A percentile compares a stretch with the other conserved stretches of the same genome.
Conservation (phyloP, 176 grass and related monocot genomes). For the Eragrostis curvula region DNA sequence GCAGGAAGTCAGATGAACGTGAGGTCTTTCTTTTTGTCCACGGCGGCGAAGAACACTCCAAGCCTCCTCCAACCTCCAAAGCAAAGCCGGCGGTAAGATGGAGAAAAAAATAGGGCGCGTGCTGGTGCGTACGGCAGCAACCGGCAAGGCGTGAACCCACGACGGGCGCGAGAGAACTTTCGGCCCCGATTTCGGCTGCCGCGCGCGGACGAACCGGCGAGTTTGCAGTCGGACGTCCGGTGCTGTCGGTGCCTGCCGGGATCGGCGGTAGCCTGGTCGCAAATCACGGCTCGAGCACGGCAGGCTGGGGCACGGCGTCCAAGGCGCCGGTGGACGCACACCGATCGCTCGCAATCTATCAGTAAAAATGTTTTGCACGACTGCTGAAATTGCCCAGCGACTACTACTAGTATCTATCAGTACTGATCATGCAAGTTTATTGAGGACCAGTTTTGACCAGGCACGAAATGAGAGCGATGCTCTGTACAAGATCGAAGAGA, state of each 20-base stretch:
- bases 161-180: slow-evolving; percentile 14
- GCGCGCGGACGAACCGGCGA: slow-evolving; percentile 17
- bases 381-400: neutral
- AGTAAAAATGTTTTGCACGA: neutral
- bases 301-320: neutral
- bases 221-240: neutral
- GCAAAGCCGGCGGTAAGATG: neutral
- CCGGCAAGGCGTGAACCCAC: slow-evolving; percentile 23
- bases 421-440: neutral
- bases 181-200: slow-evolving; percentile 2
- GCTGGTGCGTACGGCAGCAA: neutral
- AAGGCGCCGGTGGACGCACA: neutral
- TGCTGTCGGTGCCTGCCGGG: neutral
- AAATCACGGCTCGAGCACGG: neutral
- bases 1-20: neutral
- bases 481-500: neutral
- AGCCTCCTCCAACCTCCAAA: neutral
- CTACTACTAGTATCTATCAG: too few species aligned
- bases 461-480: too few species aligned
- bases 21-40: neutral
- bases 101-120: neutral
- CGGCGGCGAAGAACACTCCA: neutral
- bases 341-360: too few species aligned
- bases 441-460: neutral
- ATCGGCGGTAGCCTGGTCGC: neutral